A percentile compares a stretch with the other conserved stretches of the same genome.
phyloP scores from a whole-genome alignment of 306 rosid genomes.

The Quercus gilva region DNA sequence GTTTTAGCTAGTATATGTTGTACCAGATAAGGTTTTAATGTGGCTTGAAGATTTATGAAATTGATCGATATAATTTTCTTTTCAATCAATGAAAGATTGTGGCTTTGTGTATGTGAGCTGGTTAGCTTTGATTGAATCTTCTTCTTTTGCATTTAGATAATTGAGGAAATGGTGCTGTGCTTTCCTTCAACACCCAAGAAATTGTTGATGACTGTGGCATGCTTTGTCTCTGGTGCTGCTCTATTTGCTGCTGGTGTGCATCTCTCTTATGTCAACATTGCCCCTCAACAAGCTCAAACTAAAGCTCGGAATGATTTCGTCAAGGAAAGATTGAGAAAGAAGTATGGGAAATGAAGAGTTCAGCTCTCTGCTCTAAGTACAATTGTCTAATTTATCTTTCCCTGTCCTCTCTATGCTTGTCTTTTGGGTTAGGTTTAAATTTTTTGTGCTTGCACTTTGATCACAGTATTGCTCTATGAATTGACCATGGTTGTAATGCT shows the following conservation, averaged over 20 bases:
- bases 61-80: not conserved
- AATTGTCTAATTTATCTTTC: too few species aligned
- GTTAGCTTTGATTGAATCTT: not conserved
- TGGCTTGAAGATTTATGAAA: not conserved
- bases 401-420: too few species aligned
- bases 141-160: not conserved
- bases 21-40: not conserved
- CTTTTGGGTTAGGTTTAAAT: too few species aligned
- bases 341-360: conserved; percentile 39
- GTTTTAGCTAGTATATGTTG: not conserved
- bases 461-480: too few species aligned
- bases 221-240: conserved; percentile 61
- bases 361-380: not conserved
- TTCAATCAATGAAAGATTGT: too few species aligned
- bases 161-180: conserved; percentile 56
- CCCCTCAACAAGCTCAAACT: conserved; percentile 71
- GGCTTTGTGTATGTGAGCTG: not conserved
- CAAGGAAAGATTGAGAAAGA: conserved; percentile 46
- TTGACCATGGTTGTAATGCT: too few species aligned
- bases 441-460: too few species aligned
- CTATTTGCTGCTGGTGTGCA: conserved; percentile 48
- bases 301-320: conserved; percentile 64
- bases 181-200: conserved; percentile 78
- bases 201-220: conserved; percentile 49
- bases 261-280: conserved; percentile 62